A percentile compares a stretch with the other conserved stretches of the same genome.
phyloP scores from a whole-genome alignment of 768 basidiomycete genomes.

The Collybia mongolica region DNA sequence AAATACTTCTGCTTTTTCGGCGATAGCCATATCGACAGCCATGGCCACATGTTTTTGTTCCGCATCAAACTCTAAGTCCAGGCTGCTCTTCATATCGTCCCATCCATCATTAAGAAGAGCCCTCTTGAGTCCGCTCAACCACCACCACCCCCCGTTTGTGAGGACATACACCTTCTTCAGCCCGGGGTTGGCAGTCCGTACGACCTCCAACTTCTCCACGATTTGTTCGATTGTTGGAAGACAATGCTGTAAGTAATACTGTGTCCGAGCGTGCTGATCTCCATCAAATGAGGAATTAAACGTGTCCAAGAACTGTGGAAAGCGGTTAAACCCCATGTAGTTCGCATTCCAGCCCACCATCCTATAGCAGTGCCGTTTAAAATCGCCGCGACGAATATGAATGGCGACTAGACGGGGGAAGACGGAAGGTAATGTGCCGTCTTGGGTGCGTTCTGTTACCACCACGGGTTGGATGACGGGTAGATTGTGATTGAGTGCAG shows the following conservation, averaged over 20 bases:
- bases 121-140: slow-evolving; percentile 44
- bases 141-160: slow-evolving; percentile 58
- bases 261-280: slow-evolving; percentile 22
- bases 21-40: slow-evolving; percentile 69
- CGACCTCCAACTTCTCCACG: slow-evolving; percentile 35
- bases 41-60: slow-evolving; percentile 58
- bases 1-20: slow-evolving; percentile 59
- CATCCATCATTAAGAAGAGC: slow-evolving; percentile 39
- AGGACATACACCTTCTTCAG: slow-evolving; percentile 57
- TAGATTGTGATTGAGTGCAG: slow-evolving; percentile 1
- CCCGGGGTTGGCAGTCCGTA: slow-evolving; percentile 25
- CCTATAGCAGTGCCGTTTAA: slow-evolving; percentile 43
- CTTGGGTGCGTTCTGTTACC: too few species aligned
- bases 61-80: slow-evolving; percentile 51
- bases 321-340: slow-evolving; percentile 54
- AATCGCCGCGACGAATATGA: slow-evolving; percentile 60
- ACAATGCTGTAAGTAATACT: slow-evolving; percentile 45
- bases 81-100: slow-evolving; percentile 51
- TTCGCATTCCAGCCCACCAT: slow-evolving; percentile 37
- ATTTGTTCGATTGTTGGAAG: slow-evolving; percentile 52
- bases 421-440: too few species aligned
- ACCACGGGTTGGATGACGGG: neutral
- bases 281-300: slow-evolving; percentile 23
- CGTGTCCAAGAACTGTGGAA: slow-evolving; percentile 48
- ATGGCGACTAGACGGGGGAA: slow-evolving; percentile 18